Evolutionary conservation across 257 asterid species (phyloP), one percentile per base, ranked within the genome.

Genomic region (Petunia secreta): DNA sequence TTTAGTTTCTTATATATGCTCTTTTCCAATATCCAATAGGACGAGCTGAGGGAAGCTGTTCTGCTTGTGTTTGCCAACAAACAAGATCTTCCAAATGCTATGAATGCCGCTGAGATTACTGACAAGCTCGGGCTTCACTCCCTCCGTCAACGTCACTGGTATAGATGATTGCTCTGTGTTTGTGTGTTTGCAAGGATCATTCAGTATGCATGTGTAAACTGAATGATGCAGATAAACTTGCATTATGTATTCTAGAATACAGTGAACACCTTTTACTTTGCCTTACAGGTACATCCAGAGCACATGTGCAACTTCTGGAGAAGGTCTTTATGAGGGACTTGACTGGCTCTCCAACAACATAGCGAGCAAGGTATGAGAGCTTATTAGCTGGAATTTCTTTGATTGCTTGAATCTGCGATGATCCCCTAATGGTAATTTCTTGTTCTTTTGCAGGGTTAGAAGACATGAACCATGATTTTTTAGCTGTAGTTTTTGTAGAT

Each of bases 61-160:
- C 87, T 90, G 44, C 93, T 90, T 84, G 93, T 90, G 65, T 87
- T 88, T 63, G 93, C 93, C 8, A 88, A 88, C 90, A 90, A 90
- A 75, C 90, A 88, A 83, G 93, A 90, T 87, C 91, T 90, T 75
- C 93, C 91, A 25, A 25, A 25, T 25, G 25, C 25, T 25, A 25
- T 25, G 25, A 25, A 25, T 25, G 25, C 25, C 25, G 25, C 25
- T 25, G 25, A 25, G 25, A 25, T 25, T 25, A 25, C 25, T 25
- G 25, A 25, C 25, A 25, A 25, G 25, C 25, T 25, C 25, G 25
- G 25, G 25, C 25, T 25, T 25, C 25, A 25, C 25, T 25, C 25
- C 25, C 25, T 25, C 25, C 25, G 25, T 25, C 25, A 25, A 25
- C 25, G 25, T 25, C 25, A 25, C 25, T 89, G 92, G 92, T 89